A percentile compares a stretch with the other conserved stretches of the same genome.
Conservation (phyloP, 2,329 filamentous ascomycete genomes). For the Cercospora sojina region DNA sequence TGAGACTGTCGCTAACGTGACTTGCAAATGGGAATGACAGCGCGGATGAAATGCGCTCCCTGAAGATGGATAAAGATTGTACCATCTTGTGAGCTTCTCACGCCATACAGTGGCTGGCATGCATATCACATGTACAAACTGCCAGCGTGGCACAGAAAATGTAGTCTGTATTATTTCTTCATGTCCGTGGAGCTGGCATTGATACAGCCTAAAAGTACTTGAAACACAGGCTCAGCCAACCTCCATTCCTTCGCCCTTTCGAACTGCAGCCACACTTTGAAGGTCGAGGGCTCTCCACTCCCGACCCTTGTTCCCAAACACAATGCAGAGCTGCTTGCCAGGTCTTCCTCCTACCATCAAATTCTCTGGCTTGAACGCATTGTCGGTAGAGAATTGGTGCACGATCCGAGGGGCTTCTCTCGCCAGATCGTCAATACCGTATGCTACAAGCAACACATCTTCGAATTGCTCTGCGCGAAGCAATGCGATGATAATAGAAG, state of each 20-base stretch:
- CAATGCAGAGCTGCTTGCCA: conserved; percentile 53
- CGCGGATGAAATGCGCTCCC: background rate
- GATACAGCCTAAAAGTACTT: background rate
- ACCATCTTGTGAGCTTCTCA: background rate
- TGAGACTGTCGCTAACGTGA: background rate
- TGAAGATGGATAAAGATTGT: background rate
- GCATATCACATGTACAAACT: background rate
- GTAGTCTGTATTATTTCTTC: background rate
- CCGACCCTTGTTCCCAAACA: conserved; percentile 54
- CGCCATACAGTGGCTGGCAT: background rate
- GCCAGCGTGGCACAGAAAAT: background rate
- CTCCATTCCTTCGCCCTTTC: background rate
- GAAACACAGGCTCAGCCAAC: background rate
- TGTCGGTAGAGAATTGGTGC: conserved; percentile 49
- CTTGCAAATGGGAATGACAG: background rate
- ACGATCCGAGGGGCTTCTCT: conserved; percentile 32
- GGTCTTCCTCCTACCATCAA: conserved; percentile 58
- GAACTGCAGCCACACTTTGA: conserved; percentile 1
- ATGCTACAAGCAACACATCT: background rate
- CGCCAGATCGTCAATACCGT: background rate
- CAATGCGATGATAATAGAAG: background rate
- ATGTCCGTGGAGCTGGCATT: background rate
- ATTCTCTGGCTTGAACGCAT: conserved; percentile 49
- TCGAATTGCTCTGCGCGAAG: conserved; percentile 2
- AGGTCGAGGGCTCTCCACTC: conserved; percentile 59